Evolutionary conservation across 345 rosid genomes (phyloP), one percentile per base, ranked within the genome.

Genomic region (Limnanthes douglasii): DNA sequence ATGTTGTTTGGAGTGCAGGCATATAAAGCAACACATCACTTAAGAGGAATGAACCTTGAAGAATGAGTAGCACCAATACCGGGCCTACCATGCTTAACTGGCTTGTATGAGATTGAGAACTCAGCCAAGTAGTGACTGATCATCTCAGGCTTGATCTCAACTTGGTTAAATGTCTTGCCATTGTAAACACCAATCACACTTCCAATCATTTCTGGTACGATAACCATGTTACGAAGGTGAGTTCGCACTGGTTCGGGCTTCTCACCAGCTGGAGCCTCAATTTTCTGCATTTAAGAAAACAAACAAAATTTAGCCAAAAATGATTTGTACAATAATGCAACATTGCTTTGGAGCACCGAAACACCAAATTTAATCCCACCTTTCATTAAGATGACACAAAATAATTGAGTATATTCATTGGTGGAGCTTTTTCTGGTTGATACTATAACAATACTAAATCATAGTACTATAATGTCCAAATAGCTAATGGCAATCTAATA

Each of bases 61-160:
- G 97, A 86, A 51, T 86, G 97, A 35, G 97, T 86, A 46, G 97
- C 97, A 65, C 97, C 97, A 14, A 78, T 66, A 61, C 97, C 95
- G 6, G 95, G 97, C 52, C 88, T 78, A 34, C 97, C 97, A 3
- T 86, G 97, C 93, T 82, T 86, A 3, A 86, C 93, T 1, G 97
- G 95, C 72, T 79, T 79, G 82, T 79, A 79, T 4, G 76, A 64
- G 54, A 79, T 75, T 1, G 93, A 79, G 63, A 79, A 79, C 54
- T 79, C 93, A 13, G 93, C 93, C 19, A 79, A 50, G 61, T 79
- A 79, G 39, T 79, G 86, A 14, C 86, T 67, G 45, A 86, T 86
- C 97, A 86, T 86, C 55, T 86, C 97, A 0, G 93, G 95, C 72
- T 86, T 86, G 70, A 86, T 82, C 40, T 86, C 97, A 12, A 82